Evolutionary conservation across 495 filamentous ascomycete species (phyloP).

Genomic region (Penicillium coprophilum): DNA sequence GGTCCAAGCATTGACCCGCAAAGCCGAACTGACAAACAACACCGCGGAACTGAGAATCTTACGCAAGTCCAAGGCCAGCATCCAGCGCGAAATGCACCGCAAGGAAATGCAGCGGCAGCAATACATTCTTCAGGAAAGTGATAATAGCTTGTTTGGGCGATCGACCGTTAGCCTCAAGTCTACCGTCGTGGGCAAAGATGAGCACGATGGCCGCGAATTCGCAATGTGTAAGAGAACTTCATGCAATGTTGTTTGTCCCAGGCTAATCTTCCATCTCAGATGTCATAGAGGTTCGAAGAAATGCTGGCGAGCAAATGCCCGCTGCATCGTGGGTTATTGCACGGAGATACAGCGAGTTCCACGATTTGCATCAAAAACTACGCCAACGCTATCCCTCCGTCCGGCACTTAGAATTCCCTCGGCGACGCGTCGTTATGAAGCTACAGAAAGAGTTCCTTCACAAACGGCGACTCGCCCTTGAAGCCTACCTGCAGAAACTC

Average conservation of each 20-base stretch:
- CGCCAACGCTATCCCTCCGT: slow-evolving; percentile 82
- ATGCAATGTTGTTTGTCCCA: background rate
- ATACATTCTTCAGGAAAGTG: slow-evolving; percentile 95
- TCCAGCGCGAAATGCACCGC: slow-evolving; percentile 85
- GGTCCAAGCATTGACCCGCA: slow-evolving; percentile 84
- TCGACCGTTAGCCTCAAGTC: slow-evolving; percentile 86
- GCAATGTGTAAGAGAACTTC: slow-evolving; percentile 66
- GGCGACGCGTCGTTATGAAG: slow-evolving; percentile 90
- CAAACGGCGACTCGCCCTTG: slow-evolving; percentile 78
- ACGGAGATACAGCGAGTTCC: slow-evolving; percentile 92
- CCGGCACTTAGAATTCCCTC: slow-evolving; percentile 85
- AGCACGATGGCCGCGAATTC: slow-evolving; percentile 91
- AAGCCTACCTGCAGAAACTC: slow-evolving; percentile 81
- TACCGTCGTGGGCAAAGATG: slow-evolving; percentile 86
- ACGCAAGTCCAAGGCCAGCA: slow-evolving; percentile 87
- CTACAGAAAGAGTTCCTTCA: slow-evolving; percentile 92
- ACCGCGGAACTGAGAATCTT: slow-evolving; percentile 88
- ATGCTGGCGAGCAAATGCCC: slow-evolving; percentile 86
- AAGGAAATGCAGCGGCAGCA: slow-evolving; percentile 97
- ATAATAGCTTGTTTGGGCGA: slow-evolving; percentile 94
- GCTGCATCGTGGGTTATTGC: slow-evolving; percentile 79
- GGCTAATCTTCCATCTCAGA: slow-evolving; percentile 41
- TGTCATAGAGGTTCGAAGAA: slow-evolving; percentile 84
- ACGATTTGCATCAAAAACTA: slow-evolving; percentile 88
- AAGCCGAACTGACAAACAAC: slow-evolving; percentile 97